phyloP scores from a whole-genome alignment of 2,329 filamentous ascomycete species.

The Pseudocercospora fijiensis region DNA sequence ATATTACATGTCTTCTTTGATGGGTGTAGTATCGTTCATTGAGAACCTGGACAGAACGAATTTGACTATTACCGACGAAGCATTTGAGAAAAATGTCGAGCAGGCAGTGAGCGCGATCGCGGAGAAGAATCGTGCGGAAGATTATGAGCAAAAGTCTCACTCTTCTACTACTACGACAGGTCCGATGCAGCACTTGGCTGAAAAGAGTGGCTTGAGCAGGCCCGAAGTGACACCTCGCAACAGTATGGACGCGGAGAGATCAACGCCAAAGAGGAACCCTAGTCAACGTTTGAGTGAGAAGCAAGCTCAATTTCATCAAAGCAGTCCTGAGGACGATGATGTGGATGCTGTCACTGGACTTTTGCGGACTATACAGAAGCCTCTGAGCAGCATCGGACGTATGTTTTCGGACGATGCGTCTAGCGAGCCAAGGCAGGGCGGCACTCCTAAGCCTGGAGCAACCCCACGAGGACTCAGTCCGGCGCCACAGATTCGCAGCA shows the following conservation, averaged over 20 bases:
- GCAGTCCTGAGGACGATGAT: conserved; percentile 58
- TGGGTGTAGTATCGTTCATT: conserved; percentile 94
- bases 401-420: conserved; percentile 77
- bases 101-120: conserved; percentile 92
- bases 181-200: conserved; percentile 42
- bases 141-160: conserved; percentile 43
- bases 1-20: conserved; percentile 93
- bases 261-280: conserved; percentile 58
- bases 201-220: conserved; percentile 52
- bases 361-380: conserved; percentile 84
- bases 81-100: conserved; percentile 96
- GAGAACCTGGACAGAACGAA: conserved; percentile 94
- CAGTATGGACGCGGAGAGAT: conserved; percentile 60
- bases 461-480: conserved; percentile 52
- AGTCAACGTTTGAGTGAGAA: conserved; percentile 45
- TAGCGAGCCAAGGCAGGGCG: conserved; percentile 32
- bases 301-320: conserved; percentile 25
- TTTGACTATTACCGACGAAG: conserved; percentile 87
- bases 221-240: conserved; percentile 61
- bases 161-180: conserved; percentile 35
- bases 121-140: conserved; percentile 71
- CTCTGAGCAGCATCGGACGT: conserved; percentile 84
- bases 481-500: conserved; percentile 29
- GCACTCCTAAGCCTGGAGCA: conserved; percentile 50
- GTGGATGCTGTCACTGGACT: conserved; percentile 80